These are phyloP conservation scores for Dimocarpus longan DNA, from an alignment of 345 rosid genomes.

Conservation along the genomic window DNA sequence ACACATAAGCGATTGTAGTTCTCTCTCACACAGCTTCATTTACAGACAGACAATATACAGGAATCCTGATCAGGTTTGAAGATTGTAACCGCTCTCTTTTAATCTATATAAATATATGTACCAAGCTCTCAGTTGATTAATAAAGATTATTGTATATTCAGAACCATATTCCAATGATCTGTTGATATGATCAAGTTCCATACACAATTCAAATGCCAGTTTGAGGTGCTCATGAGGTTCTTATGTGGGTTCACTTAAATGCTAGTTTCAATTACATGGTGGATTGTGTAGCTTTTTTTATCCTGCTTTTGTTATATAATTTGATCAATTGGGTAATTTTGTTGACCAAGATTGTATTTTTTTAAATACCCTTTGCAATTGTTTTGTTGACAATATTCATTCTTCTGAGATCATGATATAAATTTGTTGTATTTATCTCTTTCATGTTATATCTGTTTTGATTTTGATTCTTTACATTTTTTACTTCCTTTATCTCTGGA, in stretches of 20 bases:
- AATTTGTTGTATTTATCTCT: not conserved
- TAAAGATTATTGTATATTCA: not conserved
- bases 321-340: slow-evolving; percentile 1
- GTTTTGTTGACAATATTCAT: not conserved
- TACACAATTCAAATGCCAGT: not conserved
- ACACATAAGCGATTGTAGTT: not conserved
- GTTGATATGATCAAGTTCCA: slow-evolving; percentile 4
- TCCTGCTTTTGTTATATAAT: slow-evolving; percentile 3
- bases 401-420: not conserved
- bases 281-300: slow-evolving; percentile 13
- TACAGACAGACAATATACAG: not conserved
- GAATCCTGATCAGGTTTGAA: slow-evolving; percentile 13
- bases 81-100: not conserved
- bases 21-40: not conserved
- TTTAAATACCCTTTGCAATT: not conserved
- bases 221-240: slow-evolving; percentile 1
- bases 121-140: not conserved
- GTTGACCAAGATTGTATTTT: not conserved
- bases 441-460: not conserved
- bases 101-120: not conserved
- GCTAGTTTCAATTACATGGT: slow-evolving; percentile 8
- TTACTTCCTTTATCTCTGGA: slow-evolving; percentile 8
- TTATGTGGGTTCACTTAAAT: not conserved
- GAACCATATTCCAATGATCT: not conserved
- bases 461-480: slow-evolving; percentile 10